Conservation (phyloP, 1,139 yeast genomes). For the Yamadazyma sp. region DNA sequence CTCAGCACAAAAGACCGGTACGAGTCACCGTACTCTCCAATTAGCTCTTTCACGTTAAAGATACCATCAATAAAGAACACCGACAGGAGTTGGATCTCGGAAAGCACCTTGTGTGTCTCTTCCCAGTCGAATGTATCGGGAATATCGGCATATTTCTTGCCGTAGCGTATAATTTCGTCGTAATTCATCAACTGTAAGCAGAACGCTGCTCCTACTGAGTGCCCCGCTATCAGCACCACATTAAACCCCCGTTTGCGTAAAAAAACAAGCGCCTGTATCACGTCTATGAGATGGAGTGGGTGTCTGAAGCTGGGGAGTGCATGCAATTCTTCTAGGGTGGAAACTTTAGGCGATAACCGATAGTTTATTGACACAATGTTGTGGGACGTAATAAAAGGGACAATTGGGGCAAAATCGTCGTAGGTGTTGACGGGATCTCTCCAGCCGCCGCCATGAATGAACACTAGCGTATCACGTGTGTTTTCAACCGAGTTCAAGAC, state of each 20-base stretch:
- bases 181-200: constrained; percentile 53
- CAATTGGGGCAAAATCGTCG: constrained; percentile 47
- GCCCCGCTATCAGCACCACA: constrained; percentile 56
- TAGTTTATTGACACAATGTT: constrained; percentile 58
- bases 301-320: constrained; percentile 32
- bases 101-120: constrained; percentile 3
- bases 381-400: constrained; percentile 4
- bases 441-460: constrained; percentile 92
- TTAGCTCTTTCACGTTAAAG: constrained; percentile 29
- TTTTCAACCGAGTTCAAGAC: constrained; percentile 17
- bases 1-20: constrained; percentile 32
- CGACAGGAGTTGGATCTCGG: constrained; percentile 10
- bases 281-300: constrained; percentile 65
- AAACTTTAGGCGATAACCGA: constrained; percentile 57
- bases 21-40: constrained; percentile 34
- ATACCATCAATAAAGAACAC: constrained; percentile 41
- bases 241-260: constrained; percentile 19
- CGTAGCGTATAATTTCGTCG: constrained; percentile 18
- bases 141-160: constrained; percentile 8
- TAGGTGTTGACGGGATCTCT: constrained; percentile 63
- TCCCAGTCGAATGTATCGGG: neutral
- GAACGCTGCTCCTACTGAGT: constrained; percentile 81
- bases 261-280: constrained; percentile 40
- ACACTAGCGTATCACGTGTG: constrained; percentile 33
- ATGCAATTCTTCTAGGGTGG: constrained; percentile 10